Base-by-base conservation (phyloP, 352 stramenopile species). In the Globisporangium abappressorium region DNA sequence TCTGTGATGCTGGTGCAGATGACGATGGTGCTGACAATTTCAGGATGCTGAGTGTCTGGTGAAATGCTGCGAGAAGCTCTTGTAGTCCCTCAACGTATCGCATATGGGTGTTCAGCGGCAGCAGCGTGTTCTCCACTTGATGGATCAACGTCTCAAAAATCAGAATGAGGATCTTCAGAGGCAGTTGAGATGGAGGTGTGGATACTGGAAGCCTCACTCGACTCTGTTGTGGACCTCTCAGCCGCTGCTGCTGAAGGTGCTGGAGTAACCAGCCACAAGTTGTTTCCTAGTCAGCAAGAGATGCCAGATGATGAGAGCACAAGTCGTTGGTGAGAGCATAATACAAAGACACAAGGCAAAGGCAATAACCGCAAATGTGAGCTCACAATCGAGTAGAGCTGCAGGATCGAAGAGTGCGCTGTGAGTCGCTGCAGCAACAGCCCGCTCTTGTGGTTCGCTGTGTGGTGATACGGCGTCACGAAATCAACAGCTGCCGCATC, bases 301-400 rank as follows among this genome's bases (percentile, higher is more conserved):
- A 9, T 5, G 11, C 24, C 30, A 49, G 8, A 9, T 60, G 51
- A 33, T n/a, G 54, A 12, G 24, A 41, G 33, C 18, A 24, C 28
- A 43, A 24, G 60, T 65, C 2, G 57, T 30, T 5, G 11, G 41
- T 8, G 9, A 49, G 24, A 41, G 18, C 22, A 20, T 12, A 34
- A 41, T 9, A 49, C 9, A 24, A 11, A 11, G 7, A 5, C 38
- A 14, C n/a, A 15, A 24, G 43, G 24, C 24, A 26, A 26, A 26
- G 0, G 24, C 24, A 26, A 26, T 26, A 26, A 26, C 24, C 24
- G 24, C 24, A 26, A 26, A 26, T 26, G 24, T 26, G 24, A 26
- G 24, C 24, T 30, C 71, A 80, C 76, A 14, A 80, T 54, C 30
- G 55, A 62, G 53, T 71, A 79, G 9, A 82, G 68, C 33, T 70